Evolutionary conservation across 2,329 filamentous ascomycete genomes (phyloP).

Genomic region (Hypocreales sp.): DNA sequence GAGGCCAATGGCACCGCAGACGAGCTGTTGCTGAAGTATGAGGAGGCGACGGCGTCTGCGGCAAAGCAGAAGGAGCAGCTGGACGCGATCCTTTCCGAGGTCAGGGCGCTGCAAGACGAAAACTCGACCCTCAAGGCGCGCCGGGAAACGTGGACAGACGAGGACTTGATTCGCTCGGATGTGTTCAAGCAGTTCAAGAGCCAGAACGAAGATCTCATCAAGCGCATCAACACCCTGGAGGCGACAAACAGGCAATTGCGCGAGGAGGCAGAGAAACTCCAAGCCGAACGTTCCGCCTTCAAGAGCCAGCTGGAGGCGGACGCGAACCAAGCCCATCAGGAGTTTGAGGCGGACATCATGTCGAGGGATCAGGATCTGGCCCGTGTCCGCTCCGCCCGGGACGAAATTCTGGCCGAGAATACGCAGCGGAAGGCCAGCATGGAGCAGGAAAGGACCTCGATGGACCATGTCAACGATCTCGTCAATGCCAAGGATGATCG

Average conservation of each 20-base stretch:
- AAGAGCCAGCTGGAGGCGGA: constrained; percentile 72
- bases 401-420: constrained; percentile 74
- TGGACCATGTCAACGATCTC: constrained; percentile 65
- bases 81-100: constrained; percentile 62
- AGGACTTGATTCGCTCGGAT: constrained; percentile 86
- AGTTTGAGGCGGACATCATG: constrained; percentile 70
- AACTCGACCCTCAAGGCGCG: constrained; percentile 56
- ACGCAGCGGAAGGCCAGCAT: constrained; percentile 64
- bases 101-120: constrained; percentile 59
- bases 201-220: constrained; percentile 86
- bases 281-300: constrained; percentile 72
- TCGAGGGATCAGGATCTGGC: constrained; percentile 73
- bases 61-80: constrained; percentile 82
- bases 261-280: constrained; percentile 72
- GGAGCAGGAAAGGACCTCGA: constrained; percentile 56
- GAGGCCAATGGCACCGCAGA: constrained; percentile 40
- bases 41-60: constrained; percentile 61
- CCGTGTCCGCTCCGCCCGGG: constrained; percentile 67
- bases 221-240: constrained; percentile 81
- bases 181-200: constrained; percentile 83
- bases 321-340: constrained; percentile 52
- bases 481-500: constrained; percentile 64
- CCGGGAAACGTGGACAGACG: constrained; percentile 64
- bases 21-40: constrained; percentile 60
- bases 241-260: constrained; percentile 72